Percentiles rank a stretch among this genome's conserved stretches.
These are phyloP conservation scores for Cucumis hystrix DNA, from an alignment of 306 rosid species.

Conservation along the genomic window DNA sequence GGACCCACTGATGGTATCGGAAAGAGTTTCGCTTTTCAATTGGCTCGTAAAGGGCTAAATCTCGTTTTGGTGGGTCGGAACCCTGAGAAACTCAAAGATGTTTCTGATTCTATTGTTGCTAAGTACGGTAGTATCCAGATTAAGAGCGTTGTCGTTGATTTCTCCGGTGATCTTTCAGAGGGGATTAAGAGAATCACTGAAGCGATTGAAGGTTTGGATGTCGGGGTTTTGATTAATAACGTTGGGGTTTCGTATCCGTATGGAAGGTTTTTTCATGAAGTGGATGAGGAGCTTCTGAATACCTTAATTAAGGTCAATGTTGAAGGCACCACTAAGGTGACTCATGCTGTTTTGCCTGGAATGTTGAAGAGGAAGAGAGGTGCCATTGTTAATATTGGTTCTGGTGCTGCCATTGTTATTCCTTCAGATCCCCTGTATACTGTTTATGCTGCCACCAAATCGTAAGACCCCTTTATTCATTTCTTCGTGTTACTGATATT, in stretches of 20 bases:
- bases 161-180: slow-evolving; percentile 58
- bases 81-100: slow-evolving; percentile 65
- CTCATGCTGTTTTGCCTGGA: slow-evolving; percentile 71
- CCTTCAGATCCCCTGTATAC: slow-evolving; percentile 96
- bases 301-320: slow-evolving; percentile 72
- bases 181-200: slow-evolving; percentile 42
- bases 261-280: slow-evolving; percentile 79
- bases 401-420: slow-evolving; percentile 81
- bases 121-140: slow-evolving; percentile 41
- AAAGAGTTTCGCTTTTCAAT: slow-evolving; percentile 40
- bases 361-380: slow-evolving; percentile 84
- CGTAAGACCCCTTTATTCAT: slow-evolving; percentile 29
- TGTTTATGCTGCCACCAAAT: slow-evolving; percentile 92
- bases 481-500: neutral
- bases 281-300: slow-evolving; percentile 61
- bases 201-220: slow-evolving; percentile 59
- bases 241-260: slow-evolving; percentile 89
- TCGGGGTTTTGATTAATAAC: slow-evolving; percentile 72
- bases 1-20: slow-evolving; percentile 80
- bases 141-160: slow-evolving; percentile 63
- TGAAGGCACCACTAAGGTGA: slow-evolving; percentile 78
- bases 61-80: slow-evolving; percentile 56
- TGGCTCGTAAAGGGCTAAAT: slow-evolving; percentile 46
- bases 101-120: slow-evolving; percentile 43
- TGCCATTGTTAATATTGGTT: slow-evolving; percentile 86